Conservation (phyloP, 176 grass and related monocot genomes). For the Melocanna baccifera region DNA sequence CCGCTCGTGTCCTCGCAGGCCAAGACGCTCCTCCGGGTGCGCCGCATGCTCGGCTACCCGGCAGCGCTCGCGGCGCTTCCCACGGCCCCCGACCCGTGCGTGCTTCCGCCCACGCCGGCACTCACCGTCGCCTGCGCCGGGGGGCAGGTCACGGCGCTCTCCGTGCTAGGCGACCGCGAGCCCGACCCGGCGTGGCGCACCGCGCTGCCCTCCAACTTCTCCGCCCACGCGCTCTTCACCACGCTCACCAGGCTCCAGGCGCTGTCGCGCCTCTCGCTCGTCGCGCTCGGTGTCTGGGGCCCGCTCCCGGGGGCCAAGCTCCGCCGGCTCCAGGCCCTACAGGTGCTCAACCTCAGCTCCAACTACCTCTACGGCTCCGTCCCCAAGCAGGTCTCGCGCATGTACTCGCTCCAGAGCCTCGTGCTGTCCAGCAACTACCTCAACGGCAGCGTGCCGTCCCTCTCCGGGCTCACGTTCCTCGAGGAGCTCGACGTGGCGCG, state of each 20-base stretch:
- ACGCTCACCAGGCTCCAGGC: constrained; percentile 56
- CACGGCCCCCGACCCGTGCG: constrained; percentile 45
- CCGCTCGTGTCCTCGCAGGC: constrained; percentile 55
- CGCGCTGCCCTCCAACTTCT: constrained; percentile 56
- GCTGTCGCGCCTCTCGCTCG: constrained; percentile 52
- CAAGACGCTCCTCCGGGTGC: constrained; percentile 60
- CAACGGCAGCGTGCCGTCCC: constrained; percentile 56
- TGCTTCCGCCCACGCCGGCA: constrained; percentile 30
- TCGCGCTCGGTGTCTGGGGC: constrained; percentile 68
- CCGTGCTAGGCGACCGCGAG: constrained; percentile 45
- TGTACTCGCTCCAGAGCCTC: constrained; percentile 64
- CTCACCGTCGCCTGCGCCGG: constrained; percentile 52
- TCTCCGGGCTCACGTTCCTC: constrained; percentile 51
- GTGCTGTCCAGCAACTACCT: constrained; percentile 60
- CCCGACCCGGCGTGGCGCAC: constrained; percentile 19
- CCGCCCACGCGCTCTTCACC: constrained; percentile 78
- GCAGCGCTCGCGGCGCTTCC: constrained; percentile 18
- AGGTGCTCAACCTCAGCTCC: constrained; percentile 61
- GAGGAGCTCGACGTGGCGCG: constrained; percentile 58
- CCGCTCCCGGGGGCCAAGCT: constrained; percentile 61
- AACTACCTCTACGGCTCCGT: constrained; percentile 69
- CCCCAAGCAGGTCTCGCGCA: constrained; percentile 43
- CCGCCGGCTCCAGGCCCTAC: constrained; percentile 55
- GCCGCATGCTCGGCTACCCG: constrained; percentile 49
- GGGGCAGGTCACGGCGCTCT: constrained; percentile 54